phyloP scores from a whole-genome alignment of 2,329 filamentous ascomycete species.

The Chrysosporium queenslandicum region DNA sequence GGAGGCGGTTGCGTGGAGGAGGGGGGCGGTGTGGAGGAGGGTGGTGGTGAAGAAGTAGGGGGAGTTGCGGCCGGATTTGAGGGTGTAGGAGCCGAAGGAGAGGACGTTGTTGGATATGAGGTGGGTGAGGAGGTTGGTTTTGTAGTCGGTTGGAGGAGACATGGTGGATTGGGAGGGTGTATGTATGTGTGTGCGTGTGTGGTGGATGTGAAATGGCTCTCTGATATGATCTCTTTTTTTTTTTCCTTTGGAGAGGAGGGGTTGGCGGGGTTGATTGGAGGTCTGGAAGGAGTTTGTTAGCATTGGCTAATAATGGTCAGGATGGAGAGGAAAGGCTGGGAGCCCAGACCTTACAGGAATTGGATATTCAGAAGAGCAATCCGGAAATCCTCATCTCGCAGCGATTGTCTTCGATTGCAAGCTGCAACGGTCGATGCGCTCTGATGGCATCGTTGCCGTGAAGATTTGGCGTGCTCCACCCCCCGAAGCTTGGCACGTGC shows the following conservation, averaged over 20 bases:
- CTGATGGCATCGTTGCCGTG: neutral
- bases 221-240: neutral
- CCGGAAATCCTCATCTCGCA: neutral
- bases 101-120: constrained; percentile 35
- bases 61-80: constrained; percentile 82
- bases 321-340: too few species aligned
- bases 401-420: neutral
- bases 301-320: too few species aligned
- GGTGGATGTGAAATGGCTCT: neutral
- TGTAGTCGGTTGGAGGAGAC: constrained; percentile 22
- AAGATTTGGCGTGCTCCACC: neutral
- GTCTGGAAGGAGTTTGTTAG: neutral
- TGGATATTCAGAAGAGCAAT: too few species aligned
- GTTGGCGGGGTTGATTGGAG: neutral
- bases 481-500: neutral
- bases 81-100: constrained; percentile 45
- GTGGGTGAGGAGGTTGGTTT: constrained; percentile 30
- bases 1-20: constrained; percentile 65
- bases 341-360: too few species aligned
- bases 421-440: neutral
- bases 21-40: constrained; percentile 70
- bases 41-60: constrained; percentile 99
- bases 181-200: neutral
- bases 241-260: too few species aligned
- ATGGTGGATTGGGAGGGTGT: neutral